Base-by-base conservation (phyloP, 177 flowering plant genomes). In the Vitis hybrid region DNA sequence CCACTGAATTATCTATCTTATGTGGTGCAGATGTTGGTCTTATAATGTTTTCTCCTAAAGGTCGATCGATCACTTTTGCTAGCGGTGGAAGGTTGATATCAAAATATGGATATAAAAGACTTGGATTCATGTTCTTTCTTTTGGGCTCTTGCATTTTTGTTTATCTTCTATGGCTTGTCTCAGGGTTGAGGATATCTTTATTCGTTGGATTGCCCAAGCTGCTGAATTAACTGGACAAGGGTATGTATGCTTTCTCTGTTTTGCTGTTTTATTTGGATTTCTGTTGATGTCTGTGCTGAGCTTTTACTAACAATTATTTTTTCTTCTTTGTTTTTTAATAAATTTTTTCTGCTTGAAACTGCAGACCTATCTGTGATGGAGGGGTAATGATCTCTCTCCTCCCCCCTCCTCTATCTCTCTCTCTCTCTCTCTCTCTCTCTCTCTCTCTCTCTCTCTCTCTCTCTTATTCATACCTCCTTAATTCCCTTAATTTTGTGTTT, bases 1-100 rank as follows among this genome's bases (percentile, higher is more conserved):
- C 82, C 6, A 62, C 53, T 56, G 82, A 79, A 52, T 60, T 79
- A n/a, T 72, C 77, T 1, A 56, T 63, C 2, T 45, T 72, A 22
- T 79, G 76, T 62, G 77, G 76, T 51, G 60, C 68, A 12, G 82
- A 79, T 70, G 67, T 79, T 70, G 79, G 71, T 12, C 74, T 79
- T 6, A 39, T 79, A 11, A 70, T 79, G 82, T 75, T 79, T 70
- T 73, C 76, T 65, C 77, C 82, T 1, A 49, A 50, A 4, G 79
- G 76, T 16, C 60, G 74, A 18, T 65, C 70, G 16, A 75, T 76
- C 8, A 56, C 56, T 48, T 75, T 75, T 60, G 69, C 73, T 62
- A 73, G 68, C 56, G 62, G 63, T 31, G 62, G 72, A 72, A 75
- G 81, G 81, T 78, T 48, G 15, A 4, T 55, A 53, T 49, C 45